These are phyloP conservation scores for Ascoidea rubescens DNA, from an alignment of 805 yeast genomes.

Conservation along the genomic window DNA sequence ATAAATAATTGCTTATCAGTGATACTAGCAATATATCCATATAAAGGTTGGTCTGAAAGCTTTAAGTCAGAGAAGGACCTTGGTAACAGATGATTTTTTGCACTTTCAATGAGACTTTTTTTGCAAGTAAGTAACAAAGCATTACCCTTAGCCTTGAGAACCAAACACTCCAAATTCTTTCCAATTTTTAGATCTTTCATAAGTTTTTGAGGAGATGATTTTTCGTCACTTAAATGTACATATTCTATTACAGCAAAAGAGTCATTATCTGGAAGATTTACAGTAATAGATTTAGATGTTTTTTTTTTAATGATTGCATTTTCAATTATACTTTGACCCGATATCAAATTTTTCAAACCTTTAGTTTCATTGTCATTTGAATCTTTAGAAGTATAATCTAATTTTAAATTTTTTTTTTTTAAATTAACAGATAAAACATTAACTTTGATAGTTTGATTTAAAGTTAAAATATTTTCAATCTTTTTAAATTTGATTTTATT, in stretches of 20 bases:
- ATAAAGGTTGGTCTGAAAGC: constrained; percentile 30
- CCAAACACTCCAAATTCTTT: constrained; percentile 38
- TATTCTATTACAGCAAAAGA: constrained; percentile 58
- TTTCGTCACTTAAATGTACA: constrained; percentile 66
- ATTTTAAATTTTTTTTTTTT: constrained; percentile 41
- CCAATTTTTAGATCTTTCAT: constrained; percentile 55
- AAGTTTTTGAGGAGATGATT: constrained; percentile 57
- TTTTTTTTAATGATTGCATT: constrained; percentile 53
- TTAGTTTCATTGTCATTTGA: constrained; percentile 26
- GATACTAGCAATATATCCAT: constrained; percentile 68
- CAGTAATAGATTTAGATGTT: constrained; percentile 56
- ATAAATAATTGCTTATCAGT: constrained; percentile 78
- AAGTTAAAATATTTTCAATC: constrained; percentile 63
- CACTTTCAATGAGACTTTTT: constrained; percentile 51
- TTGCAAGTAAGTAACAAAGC: constrained; percentile 53
- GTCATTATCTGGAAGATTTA: constrained; percentile 37
- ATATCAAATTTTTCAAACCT: constrained; percentile 30
- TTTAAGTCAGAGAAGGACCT: constrained; percentile 40
- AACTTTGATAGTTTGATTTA: constrained; percentile 76
- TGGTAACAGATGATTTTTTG: constrained; percentile 42
- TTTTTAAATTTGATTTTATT: constrained; percentile 74
- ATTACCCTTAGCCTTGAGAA: constrained; percentile 52
- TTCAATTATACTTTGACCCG: constrained; percentile 49
- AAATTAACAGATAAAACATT: constrained; percentile 45
- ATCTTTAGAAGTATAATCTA: constrained; percentile 59